These are phyloP conservation scores for Hyaloscypha hepaticicola DNA, from an alignment of 495 filamentous ascomycete genomes.

Conservation along the genomic window DNA sequence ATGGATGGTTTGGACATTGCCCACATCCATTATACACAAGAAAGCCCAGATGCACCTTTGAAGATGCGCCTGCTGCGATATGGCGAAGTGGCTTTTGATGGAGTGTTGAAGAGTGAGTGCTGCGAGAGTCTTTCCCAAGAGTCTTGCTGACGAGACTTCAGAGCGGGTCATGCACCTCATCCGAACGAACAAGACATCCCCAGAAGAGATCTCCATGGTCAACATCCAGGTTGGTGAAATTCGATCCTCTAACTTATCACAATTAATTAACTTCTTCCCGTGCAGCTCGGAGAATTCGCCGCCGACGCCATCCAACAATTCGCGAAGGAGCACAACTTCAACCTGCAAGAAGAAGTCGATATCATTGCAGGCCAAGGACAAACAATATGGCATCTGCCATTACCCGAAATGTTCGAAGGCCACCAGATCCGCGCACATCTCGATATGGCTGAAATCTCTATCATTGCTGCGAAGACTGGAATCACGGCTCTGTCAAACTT, in stretches of 20 bases:
- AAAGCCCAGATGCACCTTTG: slow-evolving; percentile 37
- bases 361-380: slow-evolving; percentile 33
- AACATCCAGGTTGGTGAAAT: slow-evolving; percentile 34
- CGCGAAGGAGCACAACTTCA: slow-evolving; percentile 25
- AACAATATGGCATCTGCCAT: slow-evolving; percentile 33
- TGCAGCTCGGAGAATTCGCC: slow-evolving; percentile 39
- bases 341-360: slow-evolving; percentile 26
- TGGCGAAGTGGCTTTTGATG: slow-evolving; percentile 21
- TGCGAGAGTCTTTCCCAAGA: not conserved
- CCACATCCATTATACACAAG: slow-evolving; percentile 40
- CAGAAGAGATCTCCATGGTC: slow-evolving; percentile 41
- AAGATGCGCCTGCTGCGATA: slow-evolving; percentile 32
- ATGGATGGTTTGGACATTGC: slow-evolving; percentile 46
- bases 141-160: slow-evolving; percentile 31
- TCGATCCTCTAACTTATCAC: not conserved
- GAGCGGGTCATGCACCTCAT: slow-evolving; percentile 46
- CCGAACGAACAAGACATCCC: slow-evolving; percentile 40
- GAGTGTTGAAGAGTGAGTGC: slow-evolving; percentile 16
- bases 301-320: slow-evolving; percentile 40
- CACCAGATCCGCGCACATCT: slow-evolving; percentile 33
- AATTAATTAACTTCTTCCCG: not conserved
- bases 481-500: slow-evolving; percentile 45
- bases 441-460: slow-evolving; percentile 32
- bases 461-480: slow-evolving; percentile 40
- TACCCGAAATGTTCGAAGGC: slow-evolving; percentile 32